Conservation (phyloP, 768 basidiomycete genomes). For the Tephrocybe sp. region DNA sequence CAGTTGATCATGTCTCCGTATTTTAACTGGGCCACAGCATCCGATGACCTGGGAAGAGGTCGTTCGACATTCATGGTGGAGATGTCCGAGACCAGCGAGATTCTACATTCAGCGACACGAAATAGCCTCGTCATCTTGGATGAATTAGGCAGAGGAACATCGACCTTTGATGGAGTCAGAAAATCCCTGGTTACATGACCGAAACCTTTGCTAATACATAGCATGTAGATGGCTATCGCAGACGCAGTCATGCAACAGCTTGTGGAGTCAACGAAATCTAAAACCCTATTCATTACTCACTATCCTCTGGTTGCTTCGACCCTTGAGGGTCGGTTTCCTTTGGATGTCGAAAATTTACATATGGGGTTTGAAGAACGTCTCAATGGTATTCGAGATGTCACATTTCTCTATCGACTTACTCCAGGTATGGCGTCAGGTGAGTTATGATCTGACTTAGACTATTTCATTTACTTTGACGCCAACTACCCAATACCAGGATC, state of each 20-base stretch:
- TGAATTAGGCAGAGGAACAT: conserved; percentile 86
- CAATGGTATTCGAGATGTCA: conserved; percentile 76
- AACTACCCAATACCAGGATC: conserved; percentile 43
- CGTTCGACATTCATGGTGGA: conserved; percentile 98
- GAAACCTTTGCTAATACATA: neutral
- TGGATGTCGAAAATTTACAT: conserved; percentile 72
- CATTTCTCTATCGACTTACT: conserved; percentile 80
- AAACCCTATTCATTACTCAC: conserved; percentile 92
- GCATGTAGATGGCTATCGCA: conserved; percentile 77
- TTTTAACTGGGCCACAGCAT: conserved; percentile 44
- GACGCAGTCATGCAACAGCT: conserved; percentile 76
- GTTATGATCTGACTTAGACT: neutral
- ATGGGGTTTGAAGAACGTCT: conserved; percentile 80
- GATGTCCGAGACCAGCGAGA: conserved; percentile 90
- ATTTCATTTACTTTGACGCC: neutral
- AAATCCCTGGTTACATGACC: neutral
- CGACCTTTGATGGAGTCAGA: conserved; percentile 83
- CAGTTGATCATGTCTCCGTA: neutral
- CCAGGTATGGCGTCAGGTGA: conserved; percentile 64
- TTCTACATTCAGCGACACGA: conserved; percentile 70
- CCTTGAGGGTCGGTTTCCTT: conserved; percentile 56
- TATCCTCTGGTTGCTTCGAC: conserved; percentile 83
- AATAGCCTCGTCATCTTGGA: conserved; percentile 88
- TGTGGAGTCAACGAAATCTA: conserved; percentile 53
- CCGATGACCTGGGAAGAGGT: conserved; percentile 82